Evolutionary conservation across 805 yeast genomes (phyloP).

Genomic region (Wickerhamomyces strasburgensis): DNA sequence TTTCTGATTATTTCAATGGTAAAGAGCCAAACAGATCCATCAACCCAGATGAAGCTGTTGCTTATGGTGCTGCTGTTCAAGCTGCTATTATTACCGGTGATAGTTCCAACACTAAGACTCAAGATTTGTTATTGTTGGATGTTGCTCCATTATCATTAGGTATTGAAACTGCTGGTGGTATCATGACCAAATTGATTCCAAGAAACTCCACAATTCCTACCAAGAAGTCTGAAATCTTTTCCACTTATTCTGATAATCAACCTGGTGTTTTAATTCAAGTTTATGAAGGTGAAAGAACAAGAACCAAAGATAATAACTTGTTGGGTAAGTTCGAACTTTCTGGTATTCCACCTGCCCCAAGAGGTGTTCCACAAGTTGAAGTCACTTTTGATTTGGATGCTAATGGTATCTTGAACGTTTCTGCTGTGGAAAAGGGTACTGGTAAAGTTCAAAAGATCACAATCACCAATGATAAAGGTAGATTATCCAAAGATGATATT

Average conservation of each 20-base stretch:
- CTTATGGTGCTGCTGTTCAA: slow-evolving; percentile 99
- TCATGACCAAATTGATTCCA: slow-evolving; percentile 98
- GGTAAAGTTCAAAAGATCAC: slow-evolving; percentile 97
- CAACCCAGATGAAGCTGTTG: slow-evolving; percentile 99
- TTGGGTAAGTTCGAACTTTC: slow-evolving; percentile 95
- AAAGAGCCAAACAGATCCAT: slow-evolving; percentile 97
- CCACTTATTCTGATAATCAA: slow-evolving; percentile 98
- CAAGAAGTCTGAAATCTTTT: slow-evolving; percentile 96
- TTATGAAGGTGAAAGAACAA: slow-evolving; percentile 97
- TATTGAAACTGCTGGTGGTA: slow-evolving; percentile 99
- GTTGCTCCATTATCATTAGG: slow-evolving; percentile 98
- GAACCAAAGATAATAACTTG: slow-evolving; percentile 94
- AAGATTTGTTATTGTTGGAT: slow-evolving; percentile 93
- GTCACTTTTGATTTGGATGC: slow-evolving; percentile 97
- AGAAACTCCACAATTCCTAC: slow-evolving; percentile 99
- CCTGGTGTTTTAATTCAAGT: slow-evolving; percentile 99
- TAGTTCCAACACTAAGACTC: slow-evolving; percentile 88
- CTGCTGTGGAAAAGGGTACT: slow-evolving; percentile 98
- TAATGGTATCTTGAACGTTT: slow-evolving; percentile 94
- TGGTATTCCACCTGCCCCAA: slow-evolving; percentile 98
- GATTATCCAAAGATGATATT: slow-evolving; percentile 95
- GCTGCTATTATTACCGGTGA: slow-evolving; percentile 98
- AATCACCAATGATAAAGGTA: slow-evolving; percentile 98
- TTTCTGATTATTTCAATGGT: slow-evolving; percentile 96
- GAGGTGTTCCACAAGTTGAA: slow-evolving; percentile 98